A percentile compares a stretch with the other conserved stretches of the same genome.
Evolutionary conservation across 805 yeast genomes (phyloP).

Genomic region (Starmerella asiatica): DNA sequence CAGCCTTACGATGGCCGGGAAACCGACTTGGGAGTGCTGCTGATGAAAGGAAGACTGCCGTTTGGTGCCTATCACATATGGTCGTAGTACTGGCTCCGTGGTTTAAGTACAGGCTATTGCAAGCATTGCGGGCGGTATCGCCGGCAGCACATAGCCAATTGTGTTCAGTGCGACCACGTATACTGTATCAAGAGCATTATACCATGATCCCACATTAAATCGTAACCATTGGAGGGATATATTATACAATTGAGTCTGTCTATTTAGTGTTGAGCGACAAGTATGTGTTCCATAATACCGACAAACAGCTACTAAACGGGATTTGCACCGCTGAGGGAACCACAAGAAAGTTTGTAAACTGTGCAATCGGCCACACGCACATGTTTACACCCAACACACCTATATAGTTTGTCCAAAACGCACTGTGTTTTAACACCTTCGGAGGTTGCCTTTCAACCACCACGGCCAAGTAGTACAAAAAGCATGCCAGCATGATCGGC

Average conservation of each 20-base stretch:
- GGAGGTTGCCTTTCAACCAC: constrained; percentile 63
- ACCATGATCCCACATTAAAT: background rate
- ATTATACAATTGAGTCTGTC: background rate
- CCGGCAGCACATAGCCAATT: too few relatives aligned
- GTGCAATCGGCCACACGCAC: constrained; percentile 85
- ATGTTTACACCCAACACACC: constrained; percentile 62
- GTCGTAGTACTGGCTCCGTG: too few relatives aligned
- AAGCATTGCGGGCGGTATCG: too few relatives aligned
- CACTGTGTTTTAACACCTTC: constrained; percentile 49
- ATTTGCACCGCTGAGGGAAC: constrained; percentile 76
- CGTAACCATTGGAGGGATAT: background rate
- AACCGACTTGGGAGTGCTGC: too few relatives aligned
- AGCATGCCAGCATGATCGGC: constrained; percentile 66
- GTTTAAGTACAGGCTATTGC: too few relatives aligned
- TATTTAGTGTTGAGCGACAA: constrained; percentile 54
- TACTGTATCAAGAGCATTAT: background rate
- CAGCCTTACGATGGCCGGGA: too few relatives aligned
- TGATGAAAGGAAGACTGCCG: too few relatives aligned
- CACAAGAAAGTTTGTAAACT: constrained; percentile 57
- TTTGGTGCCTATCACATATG: too few relatives aligned
- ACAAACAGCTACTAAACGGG: constrained; percentile 76
- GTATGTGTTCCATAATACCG: constrained; percentile 91
- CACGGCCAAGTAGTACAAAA: constrained; percentile 72
- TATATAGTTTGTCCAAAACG: constrained; percentile 40
- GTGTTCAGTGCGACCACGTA: too few relatives aligned